Evolutionary conservation across 108 stramenopile genomes (phyloP), one percentile per base, ranked within the genome.

Genomic region (Chaetoceros muelleri): DNA sequence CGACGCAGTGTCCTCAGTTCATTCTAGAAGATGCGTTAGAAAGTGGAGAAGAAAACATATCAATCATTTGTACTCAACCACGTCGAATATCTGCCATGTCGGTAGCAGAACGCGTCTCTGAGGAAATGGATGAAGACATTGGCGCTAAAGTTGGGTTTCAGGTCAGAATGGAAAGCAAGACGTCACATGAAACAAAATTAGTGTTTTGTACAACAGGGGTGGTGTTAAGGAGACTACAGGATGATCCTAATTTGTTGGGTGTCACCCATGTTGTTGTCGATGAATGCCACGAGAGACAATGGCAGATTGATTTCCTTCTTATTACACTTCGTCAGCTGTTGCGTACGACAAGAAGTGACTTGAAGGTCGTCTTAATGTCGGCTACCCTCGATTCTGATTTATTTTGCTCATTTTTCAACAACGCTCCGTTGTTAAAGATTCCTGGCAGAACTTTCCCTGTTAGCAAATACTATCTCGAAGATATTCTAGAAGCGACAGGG

Each of bases 201-300:
- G 63, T 95, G 7, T 97, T 95, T 67, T 96, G 95, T 68, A 99
- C 98, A 2, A 99, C 96, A 1, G 96, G 96, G 2, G 71, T 99
- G 31, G 60, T 96, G 0, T 58, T 98, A 26, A 86, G 95, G 8
- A 70, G 93, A 29, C 82, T 96, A 46, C 91, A 96, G 61, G 94
- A 95, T 18, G 95, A 95, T 70, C 62, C 66, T 20, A 62, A 74
- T 58, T 78, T 96, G 53, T 31, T 28, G 30, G 83, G 73, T 16
- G 62, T 99, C 3, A 87, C 95, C 3, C 95, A 96, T 60, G 67
- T 98, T 16, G 48, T 96, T 19, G 90, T 99, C 0, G 99, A 99
- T 60, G 99, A 99, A 64, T 95, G 97, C 23, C 96, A 99, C 64
- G 99, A 93, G 53, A 74, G 91, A 24, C 58, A 74, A 18, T 70